phyloP scores from a whole-genome alignment of 1,284 basidiomycete genomes.

The Trametes sp. region DNA sequence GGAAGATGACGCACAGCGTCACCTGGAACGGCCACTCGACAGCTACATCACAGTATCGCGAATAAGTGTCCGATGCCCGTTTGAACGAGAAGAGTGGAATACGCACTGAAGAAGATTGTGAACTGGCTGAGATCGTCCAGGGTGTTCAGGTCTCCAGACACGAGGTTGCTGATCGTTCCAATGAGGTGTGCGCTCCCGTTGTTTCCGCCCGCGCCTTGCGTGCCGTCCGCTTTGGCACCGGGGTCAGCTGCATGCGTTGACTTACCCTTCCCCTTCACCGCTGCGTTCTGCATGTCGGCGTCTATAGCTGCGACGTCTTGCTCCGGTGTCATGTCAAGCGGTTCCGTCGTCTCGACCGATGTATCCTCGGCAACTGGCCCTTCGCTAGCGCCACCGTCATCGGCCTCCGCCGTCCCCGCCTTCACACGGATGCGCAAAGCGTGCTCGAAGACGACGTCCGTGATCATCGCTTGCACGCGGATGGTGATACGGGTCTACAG shows the following conservation, averaged over 20 bases:
- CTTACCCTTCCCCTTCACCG: constrained; percentile 26
- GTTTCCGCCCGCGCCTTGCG: constrained; percentile 21
- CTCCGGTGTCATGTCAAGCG: constrained; percentile 37
- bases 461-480: constrained; percentile 46
- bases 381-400: not conserved
- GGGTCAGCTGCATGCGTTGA: not conserved
- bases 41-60: not conserved
- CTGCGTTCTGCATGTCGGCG: not conserved
- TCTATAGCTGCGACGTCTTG: not conserved
- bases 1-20: constrained; percentile 49
- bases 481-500: not conserved
- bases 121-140: constrained; percentile 11
- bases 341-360: constrained; percentile 2
- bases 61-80: not conserved
- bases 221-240: constrained; percentile 4
- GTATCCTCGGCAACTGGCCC: constrained; percentile 27
- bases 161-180: constrained; percentile 53
- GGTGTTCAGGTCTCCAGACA: constrained; percentile 24
- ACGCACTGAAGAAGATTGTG: constrained; percentile 16
- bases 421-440: constrained; percentile 62
- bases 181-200: constrained; percentile 49
- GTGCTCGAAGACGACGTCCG: constrained; percentile 65
- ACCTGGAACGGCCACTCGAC: constrained; percentile 39
- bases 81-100: not conserved
- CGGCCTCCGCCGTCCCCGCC: constrained; percentile 32